Conservation (phyloP, 495 filamentous ascomycete genomes). For the Chaetomium tenue region DNA sequence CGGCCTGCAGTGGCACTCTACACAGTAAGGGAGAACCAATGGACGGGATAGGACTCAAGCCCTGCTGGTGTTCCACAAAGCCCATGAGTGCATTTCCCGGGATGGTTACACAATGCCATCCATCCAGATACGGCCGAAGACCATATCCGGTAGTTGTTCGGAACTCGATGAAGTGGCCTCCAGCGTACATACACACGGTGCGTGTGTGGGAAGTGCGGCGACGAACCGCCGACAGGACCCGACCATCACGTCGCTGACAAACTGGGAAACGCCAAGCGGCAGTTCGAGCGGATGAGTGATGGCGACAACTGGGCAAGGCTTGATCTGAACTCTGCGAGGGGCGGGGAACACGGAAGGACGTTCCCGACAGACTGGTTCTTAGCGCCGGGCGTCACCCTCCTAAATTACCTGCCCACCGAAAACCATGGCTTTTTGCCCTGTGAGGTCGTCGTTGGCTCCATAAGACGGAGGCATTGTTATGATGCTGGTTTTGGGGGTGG, state of each 20-base stretch:
- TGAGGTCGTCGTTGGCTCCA: slow-evolving; percentile 1
- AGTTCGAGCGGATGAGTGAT: neutral
- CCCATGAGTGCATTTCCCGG: neutral
- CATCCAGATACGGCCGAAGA: neutral
- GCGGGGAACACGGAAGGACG: slow-evolving; percentile 17
- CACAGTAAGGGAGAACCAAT: neutral
- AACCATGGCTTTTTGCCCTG: neutral
- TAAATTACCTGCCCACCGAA: slow-evolving; percentile 3
- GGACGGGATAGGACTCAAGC: neutral
- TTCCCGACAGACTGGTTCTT: slow-evolving; percentile 25
- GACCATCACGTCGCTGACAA: neutral
- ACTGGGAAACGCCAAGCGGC: neutral
- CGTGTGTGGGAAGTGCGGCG: no score
- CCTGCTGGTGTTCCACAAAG: neutral
- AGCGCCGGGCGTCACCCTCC: slow-evolving; percentile 20
- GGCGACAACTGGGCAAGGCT: slow-evolving; percentile 16
- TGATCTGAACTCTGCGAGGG: neutral
- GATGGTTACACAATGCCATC: neutral
- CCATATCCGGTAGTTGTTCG: neutral
- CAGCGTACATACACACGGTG: no score
- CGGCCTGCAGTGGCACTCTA: slow-evolving; percentile 30
- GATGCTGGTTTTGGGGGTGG: neutral
- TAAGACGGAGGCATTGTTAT: neutral
- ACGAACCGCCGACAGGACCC: neutral
- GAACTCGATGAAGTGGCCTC: neutral